These are phyloP conservation scores for Syzygium grande DNA, from an alignment of 345 rosid species.

Conservation along the genomic window DNA sequence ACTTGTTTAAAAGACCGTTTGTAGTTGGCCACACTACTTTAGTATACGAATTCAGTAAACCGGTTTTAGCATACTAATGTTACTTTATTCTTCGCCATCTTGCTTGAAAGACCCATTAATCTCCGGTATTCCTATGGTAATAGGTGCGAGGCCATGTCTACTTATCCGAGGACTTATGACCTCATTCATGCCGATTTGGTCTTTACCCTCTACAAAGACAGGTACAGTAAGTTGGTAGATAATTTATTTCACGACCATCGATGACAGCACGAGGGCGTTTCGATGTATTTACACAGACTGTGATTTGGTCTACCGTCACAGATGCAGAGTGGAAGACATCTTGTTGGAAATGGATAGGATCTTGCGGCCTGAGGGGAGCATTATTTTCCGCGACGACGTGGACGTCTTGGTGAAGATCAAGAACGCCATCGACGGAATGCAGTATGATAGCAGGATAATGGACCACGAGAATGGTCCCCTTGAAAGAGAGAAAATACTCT, in stretches of 20 bases:
- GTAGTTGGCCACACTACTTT: background rate
- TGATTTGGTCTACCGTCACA: background rate
- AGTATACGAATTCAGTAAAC: background rate
- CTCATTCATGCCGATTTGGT: constrained; percentile 10
- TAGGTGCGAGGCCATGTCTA: constrained; percentile 17
- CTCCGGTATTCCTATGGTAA: background rate
- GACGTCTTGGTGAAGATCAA: constrained; percentile 28
- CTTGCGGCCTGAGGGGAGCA: constrained; percentile 37
- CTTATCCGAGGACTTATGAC: constrained; percentile 14
- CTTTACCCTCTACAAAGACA: constrained; percentile 10
- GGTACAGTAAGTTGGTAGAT: background rate
- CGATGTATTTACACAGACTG: background rate
- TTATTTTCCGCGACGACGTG: constrained; percentile 36
- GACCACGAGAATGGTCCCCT: constrained; percentile 48
- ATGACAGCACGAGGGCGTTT: background rate
- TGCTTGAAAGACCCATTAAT: background rate
- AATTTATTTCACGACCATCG: background rate
- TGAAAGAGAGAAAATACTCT: constrained; percentile 31
- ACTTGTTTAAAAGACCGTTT: background rate
- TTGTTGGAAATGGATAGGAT: constrained; percentile 43
- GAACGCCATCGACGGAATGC: constrained; percentile 20
- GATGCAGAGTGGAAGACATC: constrained; percentile 29
- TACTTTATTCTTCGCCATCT: background rate
- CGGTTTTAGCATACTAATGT: background rate
- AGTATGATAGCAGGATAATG: constrained; percentile 30